Conservation (phyloP, 306 rosid species). For the Clitoria ternatea region DNA sequence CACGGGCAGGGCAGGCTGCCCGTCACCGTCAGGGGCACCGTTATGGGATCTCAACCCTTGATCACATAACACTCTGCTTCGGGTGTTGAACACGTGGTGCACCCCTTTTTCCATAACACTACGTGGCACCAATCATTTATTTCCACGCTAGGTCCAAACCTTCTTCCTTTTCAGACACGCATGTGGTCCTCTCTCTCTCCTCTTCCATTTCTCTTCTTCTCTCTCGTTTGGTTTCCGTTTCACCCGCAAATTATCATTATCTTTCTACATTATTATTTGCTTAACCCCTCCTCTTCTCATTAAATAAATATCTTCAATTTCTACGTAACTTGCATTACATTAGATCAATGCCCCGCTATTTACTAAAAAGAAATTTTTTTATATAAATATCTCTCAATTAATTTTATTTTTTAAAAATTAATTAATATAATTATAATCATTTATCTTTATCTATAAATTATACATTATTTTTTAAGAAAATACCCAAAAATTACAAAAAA, state of each 20-base stretch:
- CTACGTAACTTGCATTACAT: too few species aligned
- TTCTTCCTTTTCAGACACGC: conserved; percentile 62
- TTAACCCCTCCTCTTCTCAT: too few species aligned
- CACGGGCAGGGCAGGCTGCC: conserved; percentile 65
- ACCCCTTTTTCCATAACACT: neutral
- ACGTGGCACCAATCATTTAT: conserved; percentile 46
- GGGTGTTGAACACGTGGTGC: conserved; percentile 43
- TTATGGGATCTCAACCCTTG: conserved; percentile 23
- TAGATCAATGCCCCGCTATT: too few species aligned
- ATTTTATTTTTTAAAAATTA: too few species aligned
- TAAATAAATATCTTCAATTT: too few species aligned
- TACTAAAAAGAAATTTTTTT: too few species aligned
- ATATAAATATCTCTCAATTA: too few species aligned
- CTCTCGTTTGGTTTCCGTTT: neutral
- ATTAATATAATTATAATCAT: too few species aligned
- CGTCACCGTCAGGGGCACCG: conserved; percentile 56
- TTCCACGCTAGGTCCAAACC: conserved; percentile 37
- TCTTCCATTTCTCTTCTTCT: neutral
- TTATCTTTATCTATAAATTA: too few species aligned
- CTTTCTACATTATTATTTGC: neutral
- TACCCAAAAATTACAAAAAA: too few species aligned
- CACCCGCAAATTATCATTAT: neutral
- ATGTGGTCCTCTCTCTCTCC: conserved; percentile 44
- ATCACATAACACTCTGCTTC: neutral
- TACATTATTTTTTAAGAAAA: too few species aligned